Evolutionary conservation across 1,284 basidiomycete species (phyloP).

Genomic region (Trichosporon faecale): DNA sequence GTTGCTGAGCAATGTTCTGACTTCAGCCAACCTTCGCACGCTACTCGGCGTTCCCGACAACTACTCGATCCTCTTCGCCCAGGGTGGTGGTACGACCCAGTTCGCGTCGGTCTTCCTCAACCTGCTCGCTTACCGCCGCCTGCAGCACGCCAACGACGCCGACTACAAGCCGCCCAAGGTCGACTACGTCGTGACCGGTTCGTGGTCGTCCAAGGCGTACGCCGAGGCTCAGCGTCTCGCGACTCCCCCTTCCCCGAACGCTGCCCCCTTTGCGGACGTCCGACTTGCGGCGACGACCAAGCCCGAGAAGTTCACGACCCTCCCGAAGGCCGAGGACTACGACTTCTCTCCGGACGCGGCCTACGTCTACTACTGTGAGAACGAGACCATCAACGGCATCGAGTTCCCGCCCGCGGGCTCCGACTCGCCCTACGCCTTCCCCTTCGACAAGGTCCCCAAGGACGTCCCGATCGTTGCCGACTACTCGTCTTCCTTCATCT

Average conservation of each 20-base stretch:
- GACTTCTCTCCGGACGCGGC: constrained; percentile 73
- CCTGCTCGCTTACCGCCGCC: constrained; percentile 60
- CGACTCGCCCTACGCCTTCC: constrained; percentile 81
- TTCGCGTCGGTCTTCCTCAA: constrained; percentile 88
- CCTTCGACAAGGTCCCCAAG: constrained; percentile 67
- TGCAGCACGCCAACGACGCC: constrained; percentile 60
- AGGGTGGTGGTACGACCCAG: constrained; percentile 85
- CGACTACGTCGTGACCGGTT: constrained; percentile 88
- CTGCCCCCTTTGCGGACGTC: constrained; percentile 55
- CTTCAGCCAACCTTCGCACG: constrained; percentile 60
- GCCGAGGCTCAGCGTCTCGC: constrained; percentile 68
- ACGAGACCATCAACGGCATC: constrained; percentile 96
- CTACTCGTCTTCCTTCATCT: constrained; percentile 96
- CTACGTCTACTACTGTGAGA: constrained; percentile 97
- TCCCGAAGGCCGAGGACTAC: constrained; percentile 72
- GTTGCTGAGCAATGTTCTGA: background rate
- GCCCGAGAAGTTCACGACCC: constrained; percentile 72
- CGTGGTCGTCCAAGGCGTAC: constrained; percentile 82
- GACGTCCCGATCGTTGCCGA: constrained; percentile 86
- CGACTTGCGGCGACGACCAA: constrained; percentile 67
- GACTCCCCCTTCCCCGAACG: constrained; percentile 53
- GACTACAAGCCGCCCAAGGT: constrained; percentile 53
- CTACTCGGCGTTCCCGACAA: constrained; percentile 76
- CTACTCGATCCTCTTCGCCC: constrained; percentile 84
- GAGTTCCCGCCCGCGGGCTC: constrained; percentile 68